Percentiles rank a stretch among this genome's conserved stretches.
Conservation (phyloP, 148 eudicot genomes). For the Cornus controversa region DNA sequence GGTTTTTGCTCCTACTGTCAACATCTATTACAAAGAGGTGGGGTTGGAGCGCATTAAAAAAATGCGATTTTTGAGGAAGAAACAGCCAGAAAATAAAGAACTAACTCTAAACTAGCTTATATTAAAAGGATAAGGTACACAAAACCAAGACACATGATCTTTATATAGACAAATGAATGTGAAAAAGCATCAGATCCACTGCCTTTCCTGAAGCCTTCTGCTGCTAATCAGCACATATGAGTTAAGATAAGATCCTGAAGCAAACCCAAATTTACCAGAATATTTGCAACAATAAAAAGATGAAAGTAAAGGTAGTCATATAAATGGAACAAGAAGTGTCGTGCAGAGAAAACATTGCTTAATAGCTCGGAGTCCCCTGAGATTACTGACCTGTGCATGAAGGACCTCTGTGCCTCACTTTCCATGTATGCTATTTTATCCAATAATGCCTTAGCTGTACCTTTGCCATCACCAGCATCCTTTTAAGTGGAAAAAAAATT, state of each 20-base stretch:
- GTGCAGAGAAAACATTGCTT: neutral
- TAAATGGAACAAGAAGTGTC: neutral
- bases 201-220: neutral
- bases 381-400: constrained; percentile 87
- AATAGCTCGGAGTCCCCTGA: neutral
- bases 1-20: neutral
- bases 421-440: constrained; percentile 85
- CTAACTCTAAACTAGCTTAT: neutral
- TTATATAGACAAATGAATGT: neutral
- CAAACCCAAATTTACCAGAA: neutral
- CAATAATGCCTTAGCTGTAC: constrained; percentile 75
- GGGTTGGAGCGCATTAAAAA: neutral
- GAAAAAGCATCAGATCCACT: neutral
- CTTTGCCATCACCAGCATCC: constrained; percentile 83
- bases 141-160: neutral
- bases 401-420: constrained; percentile 96
- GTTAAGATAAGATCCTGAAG: neutral
- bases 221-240: neutral
- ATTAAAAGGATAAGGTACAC: too few species aligned
- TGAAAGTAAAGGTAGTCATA: neutral
- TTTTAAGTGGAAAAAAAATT: constrained; percentile 26
- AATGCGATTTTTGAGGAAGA: neutral
- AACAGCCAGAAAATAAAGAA: neutral
- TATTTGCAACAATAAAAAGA: constrained; percentile 1
- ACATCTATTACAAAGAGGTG: neutral